A percentile compares a stretch with the other conserved stretches of the same genome.
phyloP scores from a whole-genome alignment of 495 filamentous ascomycete species.

The Annulohypoxylon moriforme region DNA sequence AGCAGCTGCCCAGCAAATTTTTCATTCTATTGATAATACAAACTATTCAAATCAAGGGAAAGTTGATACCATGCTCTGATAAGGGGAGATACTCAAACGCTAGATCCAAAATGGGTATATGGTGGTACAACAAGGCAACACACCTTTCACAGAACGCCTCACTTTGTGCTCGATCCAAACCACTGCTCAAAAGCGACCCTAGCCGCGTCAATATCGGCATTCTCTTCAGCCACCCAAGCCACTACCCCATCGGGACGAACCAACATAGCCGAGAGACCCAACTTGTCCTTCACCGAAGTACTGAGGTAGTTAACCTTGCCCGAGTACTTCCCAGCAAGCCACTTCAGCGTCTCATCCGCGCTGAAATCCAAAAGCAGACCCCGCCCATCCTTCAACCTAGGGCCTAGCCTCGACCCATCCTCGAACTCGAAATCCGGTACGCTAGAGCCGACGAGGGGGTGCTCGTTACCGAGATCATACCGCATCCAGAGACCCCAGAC shows the following conservation, averaged over 20 bases:
- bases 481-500: constrained; percentile 48
- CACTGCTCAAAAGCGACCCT: constrained; percentile 25
- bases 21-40: too few species aligned
- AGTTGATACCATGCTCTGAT: background rate
- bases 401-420: constrained; percentile 42
- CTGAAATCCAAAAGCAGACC: constrained; percentile 45
- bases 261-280: constrained; percentile 42
- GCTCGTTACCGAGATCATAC: constrained; percentile 42
- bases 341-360: constrained; percentile 8
- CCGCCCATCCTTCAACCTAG: constrained; percentile 36
- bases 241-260: constrained; percentile 52
- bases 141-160: background rate
- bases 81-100: constrained; percentile 5
- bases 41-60: background rate
- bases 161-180: constrained; percentile 15
- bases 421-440: constrained; percentile 47
- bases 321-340: constrained; percentile 29
- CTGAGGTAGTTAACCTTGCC: constrained; percentile 39
- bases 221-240: constrained; percentile 44
- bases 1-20: too few species aligned
- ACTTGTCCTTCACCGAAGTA: constrained; percentile 39
- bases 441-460: constrained; percentile 47
- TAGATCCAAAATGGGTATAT: constrained; percentile 4
- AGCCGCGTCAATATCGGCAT: constrained; percentile 28
- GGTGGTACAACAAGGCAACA: background rate